A percentile compares a stretch with the other conserved stretches of the same genome.
Conservation (phyloP, 2,329 filamentous ascomycete genomes). For the Metarhizium robertsii region DNA sequence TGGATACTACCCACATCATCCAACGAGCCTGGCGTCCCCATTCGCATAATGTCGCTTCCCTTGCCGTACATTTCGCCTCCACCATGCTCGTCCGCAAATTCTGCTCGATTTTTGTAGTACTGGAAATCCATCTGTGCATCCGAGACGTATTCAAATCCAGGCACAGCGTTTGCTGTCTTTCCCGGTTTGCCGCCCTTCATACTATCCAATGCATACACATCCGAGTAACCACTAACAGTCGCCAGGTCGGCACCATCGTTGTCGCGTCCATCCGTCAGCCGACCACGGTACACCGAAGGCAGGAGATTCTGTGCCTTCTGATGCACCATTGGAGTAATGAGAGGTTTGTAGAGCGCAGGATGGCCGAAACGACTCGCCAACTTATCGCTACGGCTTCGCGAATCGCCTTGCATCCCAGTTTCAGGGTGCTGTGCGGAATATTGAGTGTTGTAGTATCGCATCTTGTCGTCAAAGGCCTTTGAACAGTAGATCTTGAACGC, state of each 20-base stretch:
- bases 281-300: conserved; percentile 76
- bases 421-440: conserved; percentile 41
- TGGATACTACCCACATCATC: conserved; percentile 30
- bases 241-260: conserved; percentile 45
- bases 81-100: conserved; percentile 82
- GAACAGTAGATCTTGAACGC: conserved; percentile 83
- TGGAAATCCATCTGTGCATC: conserved; percentile 83
- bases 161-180: conserved; percentile 34
- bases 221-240: conserved; percentile 66
- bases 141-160: conserved; percentile 83
- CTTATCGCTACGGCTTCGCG: conserved; percentile 52
- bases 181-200: conserved; percentile 54
- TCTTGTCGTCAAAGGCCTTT: conserved; percentile 64
- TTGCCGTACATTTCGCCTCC: conserved; percentile 60
- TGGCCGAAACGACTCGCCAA: conserved; percentile 77
- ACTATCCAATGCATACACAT: conserved; percentile 69
- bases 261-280: conserved; percentile 58
- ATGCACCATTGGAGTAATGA: conserved; percentile 93
- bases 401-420: conserved; percentile 34
- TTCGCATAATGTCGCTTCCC: conserved; percentile 47
- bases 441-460: conserved; percentile 69
- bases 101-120: conserved; percentile 81
- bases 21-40: conserved; percentile 50
- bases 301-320: conserved; percentile 81
- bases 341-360: conserved; percentile 77